A percentile compares a stretch with the other conserved stretches of the same genome.
These are phyloP conservation scores for Lasiodiplodia sp. DNA, from an alignment of 2,329 filamentous ascomycete species.

Conservation along the genomic window DNA sequence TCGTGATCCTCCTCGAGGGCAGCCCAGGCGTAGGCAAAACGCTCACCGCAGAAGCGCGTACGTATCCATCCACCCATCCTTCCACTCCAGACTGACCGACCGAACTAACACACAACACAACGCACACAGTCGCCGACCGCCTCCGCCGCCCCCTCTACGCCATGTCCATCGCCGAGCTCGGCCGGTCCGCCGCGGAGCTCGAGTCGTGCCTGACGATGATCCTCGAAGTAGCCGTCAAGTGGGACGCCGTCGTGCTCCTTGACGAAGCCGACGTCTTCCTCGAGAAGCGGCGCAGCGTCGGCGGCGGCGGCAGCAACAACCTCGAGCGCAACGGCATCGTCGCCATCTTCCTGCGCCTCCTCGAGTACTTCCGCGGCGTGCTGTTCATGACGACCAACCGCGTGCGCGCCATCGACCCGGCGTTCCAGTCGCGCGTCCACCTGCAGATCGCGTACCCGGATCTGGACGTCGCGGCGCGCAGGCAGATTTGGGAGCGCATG, in stretches of 20 bases:
- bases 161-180: conserved; percentile 58
- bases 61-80: neutral
- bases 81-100: neutral
- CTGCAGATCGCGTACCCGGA: conserved; percentile 39
- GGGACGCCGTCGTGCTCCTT: conserved; percentile 60
- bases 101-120: neutral
- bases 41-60: conserved; percentile 27
- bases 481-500: neutral
- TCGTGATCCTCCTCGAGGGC: conserved; percentile 27
- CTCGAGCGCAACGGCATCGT: conserved; percentile 58
- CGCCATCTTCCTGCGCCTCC: conserved; percentile 31
- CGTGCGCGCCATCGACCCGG: conserved; percentile 39
- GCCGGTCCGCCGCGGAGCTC: conserved; percentile 52
- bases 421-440: conserved; percentile 38
- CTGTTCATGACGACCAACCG: conserved; percentile 47
- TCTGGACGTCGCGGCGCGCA: neutral
- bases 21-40: conserved; percentile 29
- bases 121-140: conserved; percentile 40
- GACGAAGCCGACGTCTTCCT: conserved; percentile 65
- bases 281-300: conserved; percentile 46
- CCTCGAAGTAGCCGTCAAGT: conserved; percentile 58
- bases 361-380: conserved; percentile 36
- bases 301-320: conserved; percentile 45
- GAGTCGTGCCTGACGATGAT: conserved; percentile 58
- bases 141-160: conserved; percentile 55